Percentiles rank a stretch among this genome's conserved stretches.
Conservation (phyloP, 305 asterid genomes). For the Fraxinus baroniana region DNA sequence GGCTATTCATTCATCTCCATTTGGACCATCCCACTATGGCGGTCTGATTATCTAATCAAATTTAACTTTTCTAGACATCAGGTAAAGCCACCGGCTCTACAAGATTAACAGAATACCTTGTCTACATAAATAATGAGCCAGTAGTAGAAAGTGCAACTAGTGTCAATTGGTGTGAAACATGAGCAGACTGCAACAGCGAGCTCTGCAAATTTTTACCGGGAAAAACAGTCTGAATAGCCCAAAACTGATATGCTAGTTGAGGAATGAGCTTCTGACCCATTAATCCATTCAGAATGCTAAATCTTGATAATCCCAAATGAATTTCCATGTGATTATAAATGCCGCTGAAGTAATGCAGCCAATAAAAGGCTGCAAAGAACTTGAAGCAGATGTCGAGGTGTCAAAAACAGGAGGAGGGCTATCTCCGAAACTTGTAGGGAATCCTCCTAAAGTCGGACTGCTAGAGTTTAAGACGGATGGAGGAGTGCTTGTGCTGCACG, state of each 20-base stretch:
- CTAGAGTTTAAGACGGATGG: conserved; percentile 42
- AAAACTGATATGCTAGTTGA: conserved; percentile 27
- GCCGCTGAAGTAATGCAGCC: conserved; percentile 38
- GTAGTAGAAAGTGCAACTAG: conserved; percentile 22
- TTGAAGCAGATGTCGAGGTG: conserved; percentile 41
- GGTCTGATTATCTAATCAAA: not conserved
- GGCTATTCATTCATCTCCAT: conserved; percentile 9
- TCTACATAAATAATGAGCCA: conserved; percentile 20
- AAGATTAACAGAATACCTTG: conserved; percentile 13
- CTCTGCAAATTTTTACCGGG: conserved; percentile 24
- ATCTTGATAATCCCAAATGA: conserved; percentile 18
- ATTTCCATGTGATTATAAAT: conserved; percentile 34
- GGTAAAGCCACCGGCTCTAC: conserved; percentile 7
- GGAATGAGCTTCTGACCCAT: conserved; percentile 24
- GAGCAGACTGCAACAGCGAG: conserved; percentile 3
- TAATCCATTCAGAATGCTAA: conserved; percentile 9
- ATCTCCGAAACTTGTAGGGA: conserved; percentile 44
- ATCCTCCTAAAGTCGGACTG: conserved; percentile 54
- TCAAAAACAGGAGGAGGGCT: conserved; percentile 37
- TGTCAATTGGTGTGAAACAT: conserved; percentile 5
- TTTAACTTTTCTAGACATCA: conserved; percentile 15
- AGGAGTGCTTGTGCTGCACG: conserved; percentile 42
- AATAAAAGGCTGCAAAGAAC: conserved; percentile 38
- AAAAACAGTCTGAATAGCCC: conserved; percentile 38
- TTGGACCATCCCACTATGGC: conserved; percentile 1